phyloP scores from a whole-genome alignment of 2,329 filamentous ascomycete genomes.

The Penicillium griseofulvum region DNA sequence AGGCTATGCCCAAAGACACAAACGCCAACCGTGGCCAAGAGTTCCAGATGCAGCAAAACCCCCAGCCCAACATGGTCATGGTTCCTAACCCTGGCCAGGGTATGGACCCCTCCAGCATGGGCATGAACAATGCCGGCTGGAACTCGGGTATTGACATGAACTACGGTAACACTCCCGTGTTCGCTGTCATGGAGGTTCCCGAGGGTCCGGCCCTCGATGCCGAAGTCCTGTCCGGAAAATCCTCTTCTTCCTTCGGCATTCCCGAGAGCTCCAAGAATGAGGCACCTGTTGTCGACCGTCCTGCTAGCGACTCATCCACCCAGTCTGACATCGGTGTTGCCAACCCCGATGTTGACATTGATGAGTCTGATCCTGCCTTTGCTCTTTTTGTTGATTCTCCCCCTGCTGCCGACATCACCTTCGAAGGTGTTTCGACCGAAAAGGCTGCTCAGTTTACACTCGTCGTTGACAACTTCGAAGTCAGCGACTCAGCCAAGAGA shows the following conservation, averaged over 20 bases:
- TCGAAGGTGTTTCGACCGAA: conserved; percentile 58
- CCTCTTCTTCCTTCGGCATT: conserved; percentile 53
- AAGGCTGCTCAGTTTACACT: conserved; percentile 67
- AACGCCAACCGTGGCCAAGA: conserved; percentile 59
- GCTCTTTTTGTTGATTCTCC: conserved; percentile 53
- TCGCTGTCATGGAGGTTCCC: conserved; percentile 69
- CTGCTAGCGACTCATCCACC: conserved; percentile 17
- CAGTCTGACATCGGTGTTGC: conserved; percentile 21
- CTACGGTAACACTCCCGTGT: conserved; percentile 50
- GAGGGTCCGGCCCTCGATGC: conserved; percentile 62
- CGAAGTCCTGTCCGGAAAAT: conserved; percentile 68
- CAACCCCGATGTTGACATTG: conserved; percentile 51
- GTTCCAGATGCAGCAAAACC: conserved; percentile 60
- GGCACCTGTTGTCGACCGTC: conserved; percentile 48
- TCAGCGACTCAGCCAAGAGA: conserved; percentile 27
- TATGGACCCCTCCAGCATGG: conserved; percentile 68
- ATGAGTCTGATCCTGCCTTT: conserved; percentile 52
- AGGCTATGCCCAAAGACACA: conserved; percentile 62
- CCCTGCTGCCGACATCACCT: conserved; percentile 34
- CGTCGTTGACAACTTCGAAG: conserved; percentile 49
- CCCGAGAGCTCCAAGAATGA: conserved; percentile 51
- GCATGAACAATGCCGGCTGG: conserved; percentile 50
- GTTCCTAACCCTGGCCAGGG: conserved; percentile 79
- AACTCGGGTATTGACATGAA: conserved; percentile 48
- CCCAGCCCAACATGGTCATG: conserved; percentile 72